Evolutionary conservation across 345 rosid genomes (phyloP), one percentile per base, ranked within the genome.

Genomic region (Erucastrum elatum): DNA sequence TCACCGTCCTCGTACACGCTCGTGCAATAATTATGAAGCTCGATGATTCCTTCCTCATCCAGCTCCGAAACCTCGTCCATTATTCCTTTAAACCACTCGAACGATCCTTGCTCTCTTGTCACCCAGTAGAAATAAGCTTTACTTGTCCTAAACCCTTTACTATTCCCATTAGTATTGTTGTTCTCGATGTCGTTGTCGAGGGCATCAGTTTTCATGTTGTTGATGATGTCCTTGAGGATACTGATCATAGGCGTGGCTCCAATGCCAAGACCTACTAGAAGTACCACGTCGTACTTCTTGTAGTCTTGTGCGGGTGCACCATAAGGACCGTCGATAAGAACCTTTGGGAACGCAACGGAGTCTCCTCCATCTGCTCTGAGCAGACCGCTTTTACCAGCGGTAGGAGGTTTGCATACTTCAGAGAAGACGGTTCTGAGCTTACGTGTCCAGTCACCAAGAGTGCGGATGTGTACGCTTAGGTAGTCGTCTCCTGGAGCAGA

Each of bases 241-340:
- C 96, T 94, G 59, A 94, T 88, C 97, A 94, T 90, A 3, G 98
- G 98, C 1, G 98, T 94, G 11, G 96, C 98, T 12, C 98, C 98
- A 0, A 94, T 94, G 21, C 98, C 98, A 0, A 91, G 90, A 65
- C 98, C 98, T 9, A 94, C 97, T 1, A 94, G 86, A 0, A 94
- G 87, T 13, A 94, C 90, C 4, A 94, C 91, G 1, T 94, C 98
- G 63, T 91, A 94, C 72, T 94, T 90, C 82, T 89, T 88, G 82
- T 94, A 94, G 85, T 94, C 98, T 72, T 94, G 98, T 58, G 98
- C 96, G 0, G 98, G 97, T 4, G 97, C 97, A 21, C 98, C 98
- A 6, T 87, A 94, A 5, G 98, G 90, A 25, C 98, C 98, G 60
- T 94, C 98, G 16, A 94, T 88, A 49, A 90, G 70, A 68, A 94